Evolutionary conservation across 805 yeast genomes (phyloP), one percentile per base, ranked within the genome.

Genomic region (Saccharomycopsis fodiens): DNA sequence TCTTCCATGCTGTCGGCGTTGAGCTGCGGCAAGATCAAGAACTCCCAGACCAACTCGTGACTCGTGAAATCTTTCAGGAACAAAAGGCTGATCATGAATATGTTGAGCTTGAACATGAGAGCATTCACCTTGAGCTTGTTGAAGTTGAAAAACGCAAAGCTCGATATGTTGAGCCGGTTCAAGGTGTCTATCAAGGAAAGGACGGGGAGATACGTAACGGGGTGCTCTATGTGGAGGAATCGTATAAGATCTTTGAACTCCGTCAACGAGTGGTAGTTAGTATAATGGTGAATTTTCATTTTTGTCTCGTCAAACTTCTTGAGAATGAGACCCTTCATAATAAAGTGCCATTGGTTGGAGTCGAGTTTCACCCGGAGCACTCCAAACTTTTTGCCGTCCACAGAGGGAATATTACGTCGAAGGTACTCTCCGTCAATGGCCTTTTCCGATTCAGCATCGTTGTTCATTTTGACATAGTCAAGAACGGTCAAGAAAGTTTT

Each of bases 51-150:
- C 7, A 69, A 52, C 27, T 63, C 70, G 48, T 68, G 65, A 3
- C 61, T 55, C 3, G 56, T 39, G 15, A 66, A 55, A 3, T 64
- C 58, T 12, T 64, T 64, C 36, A 63, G 58, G 4, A 62, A 48
- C 16, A 46, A 23, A 3, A 79, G 50, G n/a, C 67, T 58, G 16
- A 68, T 60, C 12, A 83, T 56, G 30, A 79, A 62, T 5, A 70
- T 52, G 52, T 81, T 81, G 30, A 81, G 51, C 30, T 65, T 61
- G 31, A 70, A 67, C 17, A 78, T 57, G 30, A 75, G 59, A 29
- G 72, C 65, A 52, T 78, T 78, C 30, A 74, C 53, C 39, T 69
- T 66, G 36, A 68, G 56, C 52, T 78, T 78, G 50, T 68, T 69
- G 52, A 57, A 58, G n/a, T 55, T 52, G 8, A 62, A 67, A 15